phyloP scores from a whole-genome alignment of 2,329 filamentous ascomycete genomes.

The Calonectria pseudoreteaudii region DNA sequence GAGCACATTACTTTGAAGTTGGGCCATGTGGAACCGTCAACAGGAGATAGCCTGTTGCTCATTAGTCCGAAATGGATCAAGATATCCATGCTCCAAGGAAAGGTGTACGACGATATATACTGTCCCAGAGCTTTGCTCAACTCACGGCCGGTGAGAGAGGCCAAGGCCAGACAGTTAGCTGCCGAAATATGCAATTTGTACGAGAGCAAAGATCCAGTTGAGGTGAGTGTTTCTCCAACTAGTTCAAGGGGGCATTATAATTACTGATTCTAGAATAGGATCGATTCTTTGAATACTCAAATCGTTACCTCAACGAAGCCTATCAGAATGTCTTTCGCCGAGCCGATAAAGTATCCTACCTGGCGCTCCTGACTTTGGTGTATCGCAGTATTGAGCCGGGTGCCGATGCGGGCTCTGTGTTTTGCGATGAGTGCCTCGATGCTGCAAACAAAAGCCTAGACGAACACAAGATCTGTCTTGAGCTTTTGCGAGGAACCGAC shows the following conservation, averaged over 20 bases:
- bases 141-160: not conserved
- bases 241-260: not conserved
- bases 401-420: not conserved
- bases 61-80: not conserved
- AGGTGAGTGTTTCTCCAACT: not conserved
- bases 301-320: not conserved
- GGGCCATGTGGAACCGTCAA: not conserved
- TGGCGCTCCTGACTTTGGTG: not conserved
- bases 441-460: not conserved
- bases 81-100: not conserved
- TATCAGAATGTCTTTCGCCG: not conserved
- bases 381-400: not conserved
- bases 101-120: not conserved
- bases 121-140: not conserved
- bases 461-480: not conserved
- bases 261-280: not conserved
- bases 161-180: not conserved
- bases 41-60: too few relatives aligned
- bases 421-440: not conserved
- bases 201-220: not conserved
- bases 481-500: not conserved
- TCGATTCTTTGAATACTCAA: not conserved
- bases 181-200: not conserved
- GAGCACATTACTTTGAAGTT: not conserved
- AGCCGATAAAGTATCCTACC: not conserved